Base-by-base conservation (phyloP, 2,329 filamentous ascomycete genomes). In the Diaporthe citri region DNA sequence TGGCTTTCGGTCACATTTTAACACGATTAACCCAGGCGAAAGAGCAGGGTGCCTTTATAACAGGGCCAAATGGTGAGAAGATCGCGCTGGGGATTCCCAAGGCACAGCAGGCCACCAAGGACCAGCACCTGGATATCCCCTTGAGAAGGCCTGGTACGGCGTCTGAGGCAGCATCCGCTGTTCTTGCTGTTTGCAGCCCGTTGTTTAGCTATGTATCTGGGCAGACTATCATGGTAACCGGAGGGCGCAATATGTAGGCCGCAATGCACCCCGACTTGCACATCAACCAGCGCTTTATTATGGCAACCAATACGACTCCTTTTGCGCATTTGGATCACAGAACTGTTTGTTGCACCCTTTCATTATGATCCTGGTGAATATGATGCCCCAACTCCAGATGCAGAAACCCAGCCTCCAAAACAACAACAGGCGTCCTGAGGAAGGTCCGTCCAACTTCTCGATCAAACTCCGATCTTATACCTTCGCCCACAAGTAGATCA, bases 191-290 rank as follows among this genome's bases (percentile, higher is more conserved):
- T 39, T 94, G 92, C 3, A 96, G 94, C 81, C 95, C 95, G 39
- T 83, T 96, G 80, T 95, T 97, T 80, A 92, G 92, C 55, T 97
- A 97, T 85, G 94, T 97, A 5, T 93, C 90, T 77, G 95, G 95
- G 0, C 95, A 97, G 89, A 96, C 94, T 0, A 93, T 97, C 78
- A 94, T 92, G 86, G 94, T 97, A 71, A 97, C 94, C 7, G 95
- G 95, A 20, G 95, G 95, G 3, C 87, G 90, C 74, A 90, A 91
- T 78, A 91, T 91, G 86, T 91, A 82, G 71, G 8, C n/a, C 17
- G 31, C 28, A 52, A 17, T 17, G 6, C 28, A 25, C 28, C 25
- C 22, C 5, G 2, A 34, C 60, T 36, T 51, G 25, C 62, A 17
- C 43, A 8, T 25, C 31, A 52, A 28, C 22, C 43, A 20, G 4